Base-by-base conservation (phyloP, 2,329 filamentous ascomycete species). In the Exserohilum rostratum region DNA sequence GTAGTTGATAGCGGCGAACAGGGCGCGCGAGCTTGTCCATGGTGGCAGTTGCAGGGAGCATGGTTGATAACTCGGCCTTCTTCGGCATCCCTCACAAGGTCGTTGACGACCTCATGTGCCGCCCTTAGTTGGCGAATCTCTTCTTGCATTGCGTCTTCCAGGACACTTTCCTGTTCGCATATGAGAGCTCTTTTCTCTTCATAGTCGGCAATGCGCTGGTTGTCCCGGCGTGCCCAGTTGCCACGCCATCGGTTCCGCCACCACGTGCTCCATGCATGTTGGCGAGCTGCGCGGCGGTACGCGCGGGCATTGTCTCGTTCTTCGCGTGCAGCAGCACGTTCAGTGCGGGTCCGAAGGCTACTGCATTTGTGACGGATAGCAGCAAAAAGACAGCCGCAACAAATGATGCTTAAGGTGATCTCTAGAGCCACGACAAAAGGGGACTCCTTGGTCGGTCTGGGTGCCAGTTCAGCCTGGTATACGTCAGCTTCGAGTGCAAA, bases 281-380 rank as follows among this genome's bases (percentile, higher is more conserved):
- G 73, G 18, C 81, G 78, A 17, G 83, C 83, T 27, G 83, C 82
- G 29, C 79, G 76, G 38, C 78, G 79, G 61, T 86, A 86, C 6
- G 80, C 77, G 11, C 79, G 76, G 10, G 76, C 80, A 25, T 79
- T 81, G 27, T 78, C 74, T 46, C 83, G 78, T 68, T 86, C 83
- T 72, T 86, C 83, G 12, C 77, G 78, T 38, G 79, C 75, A 13
- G 83, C 82, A 7, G 81, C 78, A 22, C 82, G 77, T 53, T 85
- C 83, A 11, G 79, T 80, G 53, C 80, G 78, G 27, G 76, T 78
- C 29, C 82, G 79, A 20, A 78, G 76, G 46, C 80, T 80, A 60
- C 79, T 78, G 56, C 78, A 84, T 58, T 79, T 79, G 52, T 77
- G 73, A 20, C 76, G 77, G 50, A 82, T 74, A 37, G 79, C 71